Base-by-base conservation (phyloP, 371 early-diverging fungal species). In the Actinomortierella wolfii region DNA sequence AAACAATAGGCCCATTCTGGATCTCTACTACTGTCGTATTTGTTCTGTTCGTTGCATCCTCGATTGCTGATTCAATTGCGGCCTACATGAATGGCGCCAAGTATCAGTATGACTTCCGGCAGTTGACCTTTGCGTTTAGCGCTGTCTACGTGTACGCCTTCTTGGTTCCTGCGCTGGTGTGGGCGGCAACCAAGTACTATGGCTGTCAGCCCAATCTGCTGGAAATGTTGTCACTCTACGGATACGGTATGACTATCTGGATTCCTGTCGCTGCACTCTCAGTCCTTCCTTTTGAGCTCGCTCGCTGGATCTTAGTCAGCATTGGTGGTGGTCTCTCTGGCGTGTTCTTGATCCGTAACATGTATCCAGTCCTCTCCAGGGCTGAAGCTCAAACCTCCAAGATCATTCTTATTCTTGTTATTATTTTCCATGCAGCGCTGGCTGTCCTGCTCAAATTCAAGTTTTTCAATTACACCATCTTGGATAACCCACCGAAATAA, bases 21-120 rank as follows among this genome's bases (percentile, higher is more conserved):
- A 90, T 97, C 49, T 77, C 96, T 1, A 97, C 97, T 0, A 94
- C 96, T 0, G 93, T 96, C 24, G 89, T 97, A 17, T 95, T 97
- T 65, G 67, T 85, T 23, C 84, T 97, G 17, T 97, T 97, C 79
- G 94, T 94, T 17, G 89, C 95, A 20, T 92, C 93, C 0, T 92
- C 93, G 11, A 80, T 97, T 15, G 92, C 95, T 23, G 89, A 86
- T 6, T 91, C 92, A 14, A 85, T 97, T 47, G 86, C 86, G 34
- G 88, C 91, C 49, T 86, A 89, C 61, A 77, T 92, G 20, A 67
- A 76, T 1, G 81, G 77, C 1, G 42, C 47, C 6, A 62, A 76
- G 26, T 88, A 87, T 73, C 71, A 69, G 17, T 93, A 92, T 74
- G 93, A 97, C 64, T 88, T 97, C 66, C 82, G 87, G 9, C 74